Evolutionary conservation across 129 eudicot genomes (phyloP).

Genomic region (Apium graveolens): DNA sequence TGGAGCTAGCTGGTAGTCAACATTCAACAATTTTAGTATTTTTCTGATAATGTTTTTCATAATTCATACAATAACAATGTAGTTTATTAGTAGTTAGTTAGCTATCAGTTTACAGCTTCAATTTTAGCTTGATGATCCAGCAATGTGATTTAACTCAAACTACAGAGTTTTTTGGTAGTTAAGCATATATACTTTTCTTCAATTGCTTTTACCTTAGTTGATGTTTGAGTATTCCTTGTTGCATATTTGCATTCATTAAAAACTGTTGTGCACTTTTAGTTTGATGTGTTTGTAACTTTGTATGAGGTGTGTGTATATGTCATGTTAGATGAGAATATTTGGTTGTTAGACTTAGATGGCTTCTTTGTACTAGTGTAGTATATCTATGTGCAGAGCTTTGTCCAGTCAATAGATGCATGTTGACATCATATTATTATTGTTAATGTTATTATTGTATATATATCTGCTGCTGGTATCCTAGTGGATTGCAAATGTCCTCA

Average conservation of each 20-base stretch:
- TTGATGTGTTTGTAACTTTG: background rate
- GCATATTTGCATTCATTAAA: background rate
- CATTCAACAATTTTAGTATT: slow-evolving; percentile 8
- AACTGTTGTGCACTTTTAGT: background rate
- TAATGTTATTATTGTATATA: too few relatives aligned
- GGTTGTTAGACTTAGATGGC: too few relatives aligned
- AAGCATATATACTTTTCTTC: background rate
- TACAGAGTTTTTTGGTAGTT: background rate
- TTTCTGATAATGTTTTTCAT: background rate
- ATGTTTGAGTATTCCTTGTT: background rate
- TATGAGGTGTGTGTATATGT: too few relatives aligned
- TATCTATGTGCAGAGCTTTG: background rate
- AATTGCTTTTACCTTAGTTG: background rate
- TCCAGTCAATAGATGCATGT: background rate
- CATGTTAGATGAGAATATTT: too few relatives aligned
- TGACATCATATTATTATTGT: background rate
- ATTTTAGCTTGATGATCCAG: background rate
- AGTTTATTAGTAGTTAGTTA: background rate
- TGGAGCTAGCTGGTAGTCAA: background rate
- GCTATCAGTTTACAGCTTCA: background rate
- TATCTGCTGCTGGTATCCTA: too few relatives aligned
- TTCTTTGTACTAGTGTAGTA: too few relatives aligned
- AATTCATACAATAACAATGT: background rate
- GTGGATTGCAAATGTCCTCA: background rate
- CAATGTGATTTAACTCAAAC: background rate